Evolutionary conservation across 1,284 basidiomycete species (phyloP), one percentile per base, ranked within the genome.

Genomic region (Ustilago shanxiensis): DNA sequence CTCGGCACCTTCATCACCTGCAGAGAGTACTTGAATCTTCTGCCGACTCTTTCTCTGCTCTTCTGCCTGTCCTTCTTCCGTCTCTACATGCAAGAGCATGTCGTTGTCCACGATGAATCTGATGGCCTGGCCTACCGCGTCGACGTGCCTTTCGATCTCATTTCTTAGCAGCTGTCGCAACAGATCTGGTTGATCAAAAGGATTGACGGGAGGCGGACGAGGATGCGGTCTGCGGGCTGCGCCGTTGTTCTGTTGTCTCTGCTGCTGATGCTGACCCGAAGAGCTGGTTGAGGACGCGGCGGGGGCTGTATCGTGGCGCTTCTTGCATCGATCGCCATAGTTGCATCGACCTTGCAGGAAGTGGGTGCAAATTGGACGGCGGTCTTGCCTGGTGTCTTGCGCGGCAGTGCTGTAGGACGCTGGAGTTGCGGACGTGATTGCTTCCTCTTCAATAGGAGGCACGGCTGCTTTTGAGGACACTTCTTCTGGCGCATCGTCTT

Each of bases 51-150:
- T 79, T 44, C 83, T 84, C 79, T 90, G 89, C 66, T 92, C 90
- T 26, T 90, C 88, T 1, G 92, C 92, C 81, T 95, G 90, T 0
- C 95, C 96, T 14, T 92, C 91, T 51, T 89, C 89, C 22, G 92
- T 87, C 86, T 98, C 96, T 1, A 98, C 94, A 53, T 90, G 90
- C 52, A 89, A 88, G 16, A 99, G 88, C 87, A 96, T 95, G 81
- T 95, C 91, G 79, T 99, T 99, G 72, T 94, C 92, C 2, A 94
- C 94, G 16, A 98, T 87, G 86, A 98, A 99, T 35, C 91, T 91
- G 80, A 98, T 93, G 2, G 93, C 93, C 86, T 98, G 96, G 0
- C 95, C 94, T 2, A 98, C 88, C 85, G 97, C 95, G 2, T 93
- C 94, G 5, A 97, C 90, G 0, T 96, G 95, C 81, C 94, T 90